Evolutionary conservation across 2,329 filamentous ascomycete species (phyloP).

Genomic region (Penicillium capsulatum): DNA sequence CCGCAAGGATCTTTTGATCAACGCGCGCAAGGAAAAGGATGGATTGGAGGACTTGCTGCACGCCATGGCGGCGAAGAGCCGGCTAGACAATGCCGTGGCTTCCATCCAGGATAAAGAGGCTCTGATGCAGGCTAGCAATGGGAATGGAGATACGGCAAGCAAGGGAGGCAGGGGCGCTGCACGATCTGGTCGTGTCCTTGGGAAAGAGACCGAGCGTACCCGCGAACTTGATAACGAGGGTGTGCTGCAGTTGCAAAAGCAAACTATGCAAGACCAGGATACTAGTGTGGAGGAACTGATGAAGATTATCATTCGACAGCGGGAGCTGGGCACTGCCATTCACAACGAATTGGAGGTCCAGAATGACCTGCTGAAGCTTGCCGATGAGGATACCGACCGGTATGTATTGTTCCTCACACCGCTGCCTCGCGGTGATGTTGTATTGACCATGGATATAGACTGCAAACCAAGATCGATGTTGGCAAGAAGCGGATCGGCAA

Average conservation of each 20-base stretch:
- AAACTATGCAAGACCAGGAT: slow-evolving; percentile 60
- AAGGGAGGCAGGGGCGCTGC: slow-evolving; percentile 23
- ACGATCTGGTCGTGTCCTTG: slow-evolving; percentile 48
- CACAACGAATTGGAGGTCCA: slow-evolving; percentile 60
- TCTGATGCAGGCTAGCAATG: slow-evolving; percentile 33
- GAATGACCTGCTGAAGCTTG: slow-evolving; percentile 56
- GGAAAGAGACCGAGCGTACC: slow-evolving; percentile 58
- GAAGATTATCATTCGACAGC: slow-evolving; percentile 56
- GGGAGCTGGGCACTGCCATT: slow-evolving; percentile 59
- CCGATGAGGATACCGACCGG: slow-evolving; percentile 57
- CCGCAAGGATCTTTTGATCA: slow-evolving; percentile 54
- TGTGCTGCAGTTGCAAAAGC: slow-evolving; percentile 59
- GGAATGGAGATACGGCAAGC: slow-evolving; percentile 14
- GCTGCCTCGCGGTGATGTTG: not conserved
- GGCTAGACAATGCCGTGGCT: slow-evolving; percentile 45
- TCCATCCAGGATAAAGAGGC: slow-evolving; percentile 45
- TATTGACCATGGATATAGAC: slow-evolving; percentile 26
- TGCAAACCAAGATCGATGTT: slow-evolving; percentile 46
- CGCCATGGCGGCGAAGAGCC: slow-evolving; percentile 53
- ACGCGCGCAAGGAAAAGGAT: slow-evolving; percentile 58
- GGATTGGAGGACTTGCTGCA: slow-evolving; percentile 58
- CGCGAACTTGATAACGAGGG: slow-evolving; percentile 62
- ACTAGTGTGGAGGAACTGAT: slow-evolving; percentile 56
- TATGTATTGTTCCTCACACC: slow-evolving; percentile 22
- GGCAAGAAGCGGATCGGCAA: slow-evolving; percentile 46